These are phyloP conservation scores for Lactarius evosmus DNA, from an alignment of 768 basidiomycete species.

Conservation along the genomic window DNA sequence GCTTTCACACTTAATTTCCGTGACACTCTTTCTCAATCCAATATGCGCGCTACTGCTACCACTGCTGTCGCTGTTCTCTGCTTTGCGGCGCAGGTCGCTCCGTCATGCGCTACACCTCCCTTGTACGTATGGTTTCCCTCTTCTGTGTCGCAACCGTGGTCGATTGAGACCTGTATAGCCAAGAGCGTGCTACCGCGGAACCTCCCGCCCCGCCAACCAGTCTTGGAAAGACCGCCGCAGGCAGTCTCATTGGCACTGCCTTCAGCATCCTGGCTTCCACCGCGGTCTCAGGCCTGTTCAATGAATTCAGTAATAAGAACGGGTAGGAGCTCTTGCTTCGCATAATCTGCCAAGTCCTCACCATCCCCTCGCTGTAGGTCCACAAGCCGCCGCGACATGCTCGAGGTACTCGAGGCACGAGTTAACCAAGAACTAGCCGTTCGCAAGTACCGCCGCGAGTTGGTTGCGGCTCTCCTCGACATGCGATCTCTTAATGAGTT, in stretches of 20 bases:
- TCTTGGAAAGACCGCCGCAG: neutral
- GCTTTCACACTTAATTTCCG: neutral
- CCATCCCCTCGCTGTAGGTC: neutral
- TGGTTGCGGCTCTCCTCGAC: neutral
- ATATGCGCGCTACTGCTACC: neutral
- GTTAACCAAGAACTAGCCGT: constrained; percentile 2
- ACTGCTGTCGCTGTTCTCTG: neutral
- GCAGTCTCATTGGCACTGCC: neutral
- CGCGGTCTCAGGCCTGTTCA: neutral
- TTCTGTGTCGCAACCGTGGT: neutral
- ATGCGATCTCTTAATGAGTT: neutral
- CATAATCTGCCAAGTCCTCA: neutral
- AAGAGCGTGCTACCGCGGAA: neutral
- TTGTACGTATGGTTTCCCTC: neutral
- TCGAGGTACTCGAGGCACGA: neutral
- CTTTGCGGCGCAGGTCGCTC: neutral
- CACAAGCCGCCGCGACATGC: neutral
- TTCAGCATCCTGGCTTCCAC: neutral
- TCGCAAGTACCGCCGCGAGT: neutral
- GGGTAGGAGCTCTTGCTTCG: neutral
- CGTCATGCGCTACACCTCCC: neutral
- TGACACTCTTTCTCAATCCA: neutral
- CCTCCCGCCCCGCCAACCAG: neutral
- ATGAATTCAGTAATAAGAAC: neutral
- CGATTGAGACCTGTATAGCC: neutral